A percentile compares a stretch with the other conserved stretches of the same genome.
These are phyloP conservation scores for Teratosphaeria viscida DNA, from an alignment of 2,329 filamentous ascomycete genomes.

Conservation along the genomic window DNA sequence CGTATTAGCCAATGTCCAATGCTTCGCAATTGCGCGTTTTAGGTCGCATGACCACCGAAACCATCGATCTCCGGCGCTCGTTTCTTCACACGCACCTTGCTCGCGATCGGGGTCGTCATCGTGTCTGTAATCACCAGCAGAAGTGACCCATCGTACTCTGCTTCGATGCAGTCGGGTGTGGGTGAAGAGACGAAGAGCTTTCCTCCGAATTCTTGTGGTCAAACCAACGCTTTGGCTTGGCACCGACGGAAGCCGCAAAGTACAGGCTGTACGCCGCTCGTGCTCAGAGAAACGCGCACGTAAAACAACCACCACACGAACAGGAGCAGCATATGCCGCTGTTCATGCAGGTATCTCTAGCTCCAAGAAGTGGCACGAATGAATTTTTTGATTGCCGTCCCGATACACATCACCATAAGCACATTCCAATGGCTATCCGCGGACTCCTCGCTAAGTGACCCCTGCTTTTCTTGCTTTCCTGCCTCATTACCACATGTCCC, in stretches of 20 bases:
- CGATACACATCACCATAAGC: background rate
- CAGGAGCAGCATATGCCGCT: background rate
- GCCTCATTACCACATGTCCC: background rate
- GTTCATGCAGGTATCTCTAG: background rate
- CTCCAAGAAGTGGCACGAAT: background rate
- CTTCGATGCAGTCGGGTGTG: background rate
- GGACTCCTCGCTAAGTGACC: background rate
- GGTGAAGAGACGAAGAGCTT: background rate
- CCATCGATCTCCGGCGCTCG: background rate
- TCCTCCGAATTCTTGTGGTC: background rate
- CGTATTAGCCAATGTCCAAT: slow-evolving; percentile 4
- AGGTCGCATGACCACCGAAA: slow-evolving; percentile 1
- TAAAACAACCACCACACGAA: background rate
- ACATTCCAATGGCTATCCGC: background rate
- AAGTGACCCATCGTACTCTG: slow-evolving; percentile 11
- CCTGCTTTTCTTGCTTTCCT: background rate
- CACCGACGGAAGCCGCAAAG: background rate
- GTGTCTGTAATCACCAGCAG: slow-evolving; percentile 11
- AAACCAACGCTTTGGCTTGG: background rate
- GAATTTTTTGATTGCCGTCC: background rate
- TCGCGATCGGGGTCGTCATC: slow-evolving; percentile 13
- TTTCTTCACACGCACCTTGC: slow-evolving; percentile 10
- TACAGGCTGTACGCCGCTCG: background rate
- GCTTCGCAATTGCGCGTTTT: background rate
- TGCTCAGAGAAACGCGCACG: background rate